Evolutionary conservation across 495 filamentous ascomycete species (phyloP), one percentile per base, ranked within the genome.

Genomic region (Penicillium crystallinum): DNA sequence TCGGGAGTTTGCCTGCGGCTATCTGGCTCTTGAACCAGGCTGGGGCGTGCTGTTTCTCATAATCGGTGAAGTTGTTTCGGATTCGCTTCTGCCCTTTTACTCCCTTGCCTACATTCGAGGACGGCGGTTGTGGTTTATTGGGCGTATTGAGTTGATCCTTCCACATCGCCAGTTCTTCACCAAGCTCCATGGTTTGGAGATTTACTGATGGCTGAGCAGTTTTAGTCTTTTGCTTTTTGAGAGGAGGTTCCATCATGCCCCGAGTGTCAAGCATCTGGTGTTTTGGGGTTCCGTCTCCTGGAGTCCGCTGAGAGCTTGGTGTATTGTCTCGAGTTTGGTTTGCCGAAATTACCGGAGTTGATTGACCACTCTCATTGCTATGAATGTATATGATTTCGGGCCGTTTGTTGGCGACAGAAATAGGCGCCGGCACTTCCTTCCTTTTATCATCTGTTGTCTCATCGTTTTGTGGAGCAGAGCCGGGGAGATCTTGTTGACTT

Each of bases 31-130:
- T 31, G 18, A 50, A 23, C 48, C 48, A 50, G 7, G 27, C 37
- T 27, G 48, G 48, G 8, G 48, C 48, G n/a, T 42, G 27, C 9
- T 50, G 18, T 6, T 17, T 41, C 27, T 50, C 48, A 5, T 41
- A 40, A 2, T 41, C 37, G 12, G 48, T 50, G 30, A 50, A 50
- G 29, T 50, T 50, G 1, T 50, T 50, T 0, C 48, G 37, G 10
- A 19, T 31, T 34, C 48, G 37, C 25, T 33, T 48, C 6, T 21
- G n/a, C 15, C 18, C 15, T 30, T 33, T 18, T 6, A 3, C 6
- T 31, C 11, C 27, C 29, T 42, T 23, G 8, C 27, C 18, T 23
- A 8, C 22, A 17, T 18, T 10, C 6, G 27, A n/a, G 6, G 18
- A 17, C 3, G 8, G 17, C 1, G 22, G 8, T 10, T 18, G n/a